These are phyloP conservation scores for Mucuna pruriens DNA, from an alignment of 306 rosid genomes.

Conservation along the genomic window DNA sequence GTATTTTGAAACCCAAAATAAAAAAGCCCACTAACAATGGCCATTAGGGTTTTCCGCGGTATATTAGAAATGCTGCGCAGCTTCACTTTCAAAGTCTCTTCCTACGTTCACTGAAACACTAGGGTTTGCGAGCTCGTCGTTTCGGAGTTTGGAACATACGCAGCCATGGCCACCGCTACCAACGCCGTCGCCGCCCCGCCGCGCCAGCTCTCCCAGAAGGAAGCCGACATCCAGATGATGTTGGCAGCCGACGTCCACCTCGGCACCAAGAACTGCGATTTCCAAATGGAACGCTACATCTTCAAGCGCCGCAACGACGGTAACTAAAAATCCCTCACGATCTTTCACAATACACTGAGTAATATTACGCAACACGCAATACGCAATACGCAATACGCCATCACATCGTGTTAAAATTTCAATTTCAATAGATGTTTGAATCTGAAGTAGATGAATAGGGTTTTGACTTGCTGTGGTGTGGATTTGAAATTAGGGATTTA, in stretches of 20 bases:
- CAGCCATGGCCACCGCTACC: conserved; percentile 59
- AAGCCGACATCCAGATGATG: conserved; percentile 88
- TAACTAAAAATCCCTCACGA: no score
- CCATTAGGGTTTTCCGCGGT: conserved; percentile 8
- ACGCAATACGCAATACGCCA: no score
- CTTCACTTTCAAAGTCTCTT: neutral
- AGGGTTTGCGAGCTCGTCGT: neutral
- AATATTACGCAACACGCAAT: no score
- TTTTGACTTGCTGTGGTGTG: neutral
- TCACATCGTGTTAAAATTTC: neutral
- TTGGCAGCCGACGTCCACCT: conserved; percentile 85
- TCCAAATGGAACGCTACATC: conserved; percentile 90
- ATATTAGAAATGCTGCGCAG: neutral
- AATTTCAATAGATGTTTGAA: neutral
- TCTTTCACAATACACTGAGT: no score
- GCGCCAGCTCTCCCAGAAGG: conserved; percentile 79
- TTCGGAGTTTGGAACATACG: neutral
- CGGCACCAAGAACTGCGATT: conserved; percentile 86
- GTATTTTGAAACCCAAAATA: neutral
- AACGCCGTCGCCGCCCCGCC: conserved; percentile 47
- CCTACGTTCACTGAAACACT: neutral
- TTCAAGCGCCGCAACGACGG: conserved; percentile 95
- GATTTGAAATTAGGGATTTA: conserved; percentile 59
- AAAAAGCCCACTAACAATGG: neutral
- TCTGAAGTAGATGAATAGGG: neutral